Conservation (phyloP, 2,329 filamentous ascomycete genomes). For the Phyllosticta ampelicida region DNA sequence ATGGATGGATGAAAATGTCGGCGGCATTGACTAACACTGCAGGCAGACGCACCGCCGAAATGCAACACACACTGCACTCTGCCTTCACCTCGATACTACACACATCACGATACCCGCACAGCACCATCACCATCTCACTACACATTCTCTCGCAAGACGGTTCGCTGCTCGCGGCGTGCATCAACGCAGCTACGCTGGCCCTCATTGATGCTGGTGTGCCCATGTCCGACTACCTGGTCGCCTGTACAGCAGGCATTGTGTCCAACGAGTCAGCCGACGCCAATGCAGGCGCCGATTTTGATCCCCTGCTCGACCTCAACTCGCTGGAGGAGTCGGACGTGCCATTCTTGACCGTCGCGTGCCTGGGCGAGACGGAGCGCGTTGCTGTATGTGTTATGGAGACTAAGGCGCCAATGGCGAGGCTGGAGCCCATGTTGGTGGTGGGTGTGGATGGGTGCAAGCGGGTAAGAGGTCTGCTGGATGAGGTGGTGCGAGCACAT, state of each 20-base stretch:
- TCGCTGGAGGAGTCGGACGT: conserved; percentile 74
- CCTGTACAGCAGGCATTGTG: conserved; percentile 75
- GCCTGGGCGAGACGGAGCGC: conserved; percentile 61
- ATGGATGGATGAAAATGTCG: neutral
- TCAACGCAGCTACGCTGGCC: conserved; percentile 86
- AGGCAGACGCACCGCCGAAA: conserved; percentile 63
- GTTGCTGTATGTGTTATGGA: conserved; percentile 77
- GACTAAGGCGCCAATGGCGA: conserved; percentile 68
- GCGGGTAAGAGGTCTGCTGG: conserved; percentile 70
- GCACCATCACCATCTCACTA: conserved; percentile 69
- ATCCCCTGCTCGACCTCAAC: conserved; percentile 73
- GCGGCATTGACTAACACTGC: neutral
- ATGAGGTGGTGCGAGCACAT: conserved; percentile 64
- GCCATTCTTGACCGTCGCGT: conserved; percentile 78
- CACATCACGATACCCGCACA: conserved; percentile 81
- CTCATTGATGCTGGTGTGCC: conserved; percentile 91
- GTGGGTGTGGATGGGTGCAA: conserved; percentile 88
- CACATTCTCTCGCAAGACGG: conserved; percentile 87
- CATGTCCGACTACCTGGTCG: conserved; percentile 83
- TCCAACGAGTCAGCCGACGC: conserved; percentile 49
- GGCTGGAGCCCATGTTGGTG: conserved; percentile 84
- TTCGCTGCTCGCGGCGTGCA: conserved; percentile 73
- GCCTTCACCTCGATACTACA: conserved; percentile 71
- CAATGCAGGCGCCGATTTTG: conserved; percentile 54
- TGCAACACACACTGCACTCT: conserved; percentile 66